Conservation (phyloP, 208 protist species). For the Leishmania martiniquensis region DNA sequence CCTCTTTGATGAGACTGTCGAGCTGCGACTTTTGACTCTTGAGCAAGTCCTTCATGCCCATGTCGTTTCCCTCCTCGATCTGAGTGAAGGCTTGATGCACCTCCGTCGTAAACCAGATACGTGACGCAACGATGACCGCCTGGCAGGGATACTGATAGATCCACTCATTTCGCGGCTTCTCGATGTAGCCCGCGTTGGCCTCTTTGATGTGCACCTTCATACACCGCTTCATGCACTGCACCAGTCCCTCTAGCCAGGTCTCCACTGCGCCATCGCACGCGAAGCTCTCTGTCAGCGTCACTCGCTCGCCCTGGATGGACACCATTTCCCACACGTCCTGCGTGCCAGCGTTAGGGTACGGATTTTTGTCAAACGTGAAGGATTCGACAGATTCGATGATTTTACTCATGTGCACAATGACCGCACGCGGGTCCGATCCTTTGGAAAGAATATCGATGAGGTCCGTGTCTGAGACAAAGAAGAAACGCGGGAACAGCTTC, state of each 20-base stretch:
- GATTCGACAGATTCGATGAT: conserved; percentile 95
- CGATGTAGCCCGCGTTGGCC: conserved; percentile 94
- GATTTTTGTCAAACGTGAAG: conserved; percentile 92
- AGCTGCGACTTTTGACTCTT: conserved; percentile 96
- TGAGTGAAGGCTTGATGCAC: conserved; percentile 98
- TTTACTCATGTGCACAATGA: conserved; percentile 97
- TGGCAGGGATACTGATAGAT: conserved; percentile 97
- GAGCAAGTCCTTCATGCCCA: conserved; percentile 97
- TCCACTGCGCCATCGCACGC: conserved; percentile 97
- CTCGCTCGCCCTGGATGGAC: conserved; percentile 94
- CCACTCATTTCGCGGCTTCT: conserved; percentile 97
- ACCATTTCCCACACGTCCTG: conserved; percentile 94
- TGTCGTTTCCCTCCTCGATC: conserved; percentile 98
- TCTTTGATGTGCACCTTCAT: conserved; percentile 90
- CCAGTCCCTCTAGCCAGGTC: conserved; percentile 95
- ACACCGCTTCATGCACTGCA: conserved; percentile 86
- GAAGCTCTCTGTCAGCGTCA: conserved; percentile 92
- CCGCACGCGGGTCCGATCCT: conserved; percentile 92
- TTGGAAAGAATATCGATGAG: conserved; percentile 98
- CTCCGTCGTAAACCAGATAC: conserved; percentile 98
- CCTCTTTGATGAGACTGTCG: conserved; percentile 94
- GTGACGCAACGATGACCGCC: conserved; percentile 94
- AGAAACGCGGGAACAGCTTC: conserved; percentile 98
- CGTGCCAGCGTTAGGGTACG: conserved; percentile 35
- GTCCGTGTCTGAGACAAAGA: conserved; percentile 95